Conservation (phyloP, 306 rosid genomes). For the Prunus salicina region DNA sequence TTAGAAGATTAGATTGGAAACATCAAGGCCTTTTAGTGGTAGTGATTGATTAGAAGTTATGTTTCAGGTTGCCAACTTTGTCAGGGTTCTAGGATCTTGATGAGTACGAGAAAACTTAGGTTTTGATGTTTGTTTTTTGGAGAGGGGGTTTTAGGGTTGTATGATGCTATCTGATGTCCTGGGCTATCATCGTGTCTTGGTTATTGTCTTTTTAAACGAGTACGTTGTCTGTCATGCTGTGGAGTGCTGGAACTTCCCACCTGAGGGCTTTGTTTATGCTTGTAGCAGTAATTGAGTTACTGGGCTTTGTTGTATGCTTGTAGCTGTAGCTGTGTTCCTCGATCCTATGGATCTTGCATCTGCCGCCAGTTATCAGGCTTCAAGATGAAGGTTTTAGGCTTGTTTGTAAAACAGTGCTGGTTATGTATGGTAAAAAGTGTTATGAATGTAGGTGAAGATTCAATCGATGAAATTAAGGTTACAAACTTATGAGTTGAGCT, state of each 20-base stretch:
- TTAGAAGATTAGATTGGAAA: not conserved
- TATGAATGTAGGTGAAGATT: not conserved
- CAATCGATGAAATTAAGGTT: too few relatives aligned
- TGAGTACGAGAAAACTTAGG: too few relatives aligned
- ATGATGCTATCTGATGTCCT: not conserved
- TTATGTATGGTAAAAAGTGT: not conserved
- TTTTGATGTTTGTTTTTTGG: not conserved
- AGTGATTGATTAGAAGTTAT: not conserved
- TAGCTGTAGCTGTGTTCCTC: not conserved
- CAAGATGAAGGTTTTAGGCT: not conserved
- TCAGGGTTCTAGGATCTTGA: too few relatives aligned
- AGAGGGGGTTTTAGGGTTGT: too few relatives aligned
- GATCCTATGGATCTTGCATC: not conserved
- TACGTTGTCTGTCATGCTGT: too few relatives aligned
- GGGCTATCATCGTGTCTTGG: not conserved
- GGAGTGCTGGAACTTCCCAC: too few relatives aligned
- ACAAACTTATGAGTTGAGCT: not conserved
- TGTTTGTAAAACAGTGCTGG: not conserved
- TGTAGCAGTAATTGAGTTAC: not conserved
- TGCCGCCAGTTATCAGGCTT: not conserved
- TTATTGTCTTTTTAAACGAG: too few relatives aligned
- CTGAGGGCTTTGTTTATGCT: not conserved
- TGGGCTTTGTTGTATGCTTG: not conserved
- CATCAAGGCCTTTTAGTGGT: not conserved
- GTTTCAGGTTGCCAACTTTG: too few relatives aligned